Conservation (phyloP, 164 flowering plant genomes). For the Echeveria elegans region DNA sequence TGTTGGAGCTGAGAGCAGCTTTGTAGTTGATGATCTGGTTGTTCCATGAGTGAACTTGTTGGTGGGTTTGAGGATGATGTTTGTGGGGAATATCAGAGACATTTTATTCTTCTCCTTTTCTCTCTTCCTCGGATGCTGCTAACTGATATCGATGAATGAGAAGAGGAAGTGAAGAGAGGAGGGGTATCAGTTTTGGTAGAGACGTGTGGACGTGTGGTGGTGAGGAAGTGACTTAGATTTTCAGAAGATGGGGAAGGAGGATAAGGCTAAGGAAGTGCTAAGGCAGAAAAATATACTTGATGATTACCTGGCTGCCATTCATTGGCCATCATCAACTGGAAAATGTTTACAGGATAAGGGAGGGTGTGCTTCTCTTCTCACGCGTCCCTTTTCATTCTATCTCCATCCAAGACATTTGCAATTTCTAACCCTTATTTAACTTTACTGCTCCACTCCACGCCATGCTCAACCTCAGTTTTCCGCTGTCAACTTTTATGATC, state of each 20-base stretch:
- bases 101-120: too few relatives aligned
- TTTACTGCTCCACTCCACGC: too few relatives aligned
- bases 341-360: not conserved
- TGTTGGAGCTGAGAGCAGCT: not conserved
- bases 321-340: not conserved
- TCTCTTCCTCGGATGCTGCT: too few relatives aligned
- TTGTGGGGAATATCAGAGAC: not conserved
- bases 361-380: not conserved
- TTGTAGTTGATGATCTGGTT: too few relatives aligned
- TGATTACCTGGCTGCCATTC: not conserved
- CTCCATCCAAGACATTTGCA: too few relatives aligned
- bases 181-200: not conserved
- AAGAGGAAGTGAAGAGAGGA: too few relatives aligned
- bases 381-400: not conserved
- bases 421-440: too few relatives aligned
- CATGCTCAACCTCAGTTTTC: too few relatives aligned
- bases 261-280: not conserved
- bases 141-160: too few relatives aligned
- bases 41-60: not conserved
- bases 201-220: not conserved
- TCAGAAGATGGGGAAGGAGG: not conserved
- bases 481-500: too few relatives aligned
- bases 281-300: not conserved
- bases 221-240: not conserved
- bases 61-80: not conserved